phyloP scores from a whole-genome alignment of 306 rosid genomes.

The Oemleria cerasiformis region DNA sequence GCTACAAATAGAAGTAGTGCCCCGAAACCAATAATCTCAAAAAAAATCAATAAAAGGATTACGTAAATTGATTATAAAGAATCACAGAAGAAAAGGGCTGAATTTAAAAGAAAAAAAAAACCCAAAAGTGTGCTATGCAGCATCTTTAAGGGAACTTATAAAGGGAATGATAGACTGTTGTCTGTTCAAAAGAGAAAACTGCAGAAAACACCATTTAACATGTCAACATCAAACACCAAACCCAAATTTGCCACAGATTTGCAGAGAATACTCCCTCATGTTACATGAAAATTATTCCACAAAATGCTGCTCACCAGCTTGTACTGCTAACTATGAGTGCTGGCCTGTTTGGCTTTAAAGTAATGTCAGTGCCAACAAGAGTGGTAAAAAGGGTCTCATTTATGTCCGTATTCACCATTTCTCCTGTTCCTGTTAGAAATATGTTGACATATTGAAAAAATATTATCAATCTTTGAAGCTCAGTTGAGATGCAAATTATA shows the following conservation, averaged over 20 bases:
- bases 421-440: slow-evolving; percentile 36
- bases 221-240: background rate
- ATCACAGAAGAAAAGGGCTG: too few species aligned
- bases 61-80: too few species aligned
- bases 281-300: background rate
- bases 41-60: too few species aligned
- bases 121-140: too few species aligned
- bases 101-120: too few species aligned
- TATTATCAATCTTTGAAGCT: background rate
- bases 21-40: too few species aligned
- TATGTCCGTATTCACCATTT: slow-evolving; percentile 35
- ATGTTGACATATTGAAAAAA: background rate
- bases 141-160: too few species aligned
- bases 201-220: background rate
- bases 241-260: background rate
- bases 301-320: slow-evolving; percentile 63
- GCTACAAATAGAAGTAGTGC: too few species aligned
- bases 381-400: slow-evolving; percentile 57
- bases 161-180: background rate
- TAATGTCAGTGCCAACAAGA: slow-evolving; percentile 40
- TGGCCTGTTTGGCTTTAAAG: slow-evolving; percentile 67
- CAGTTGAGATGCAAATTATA: background rate
- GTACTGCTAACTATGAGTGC: slow-evolving; percentile 97
- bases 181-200: background rate
- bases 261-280: background rate